Percentiles rank a stretch among this genome's conserved stretches.
Conservation (phyloP, 345 rosid genomes). For the Erucastrum elatum region DNA sequence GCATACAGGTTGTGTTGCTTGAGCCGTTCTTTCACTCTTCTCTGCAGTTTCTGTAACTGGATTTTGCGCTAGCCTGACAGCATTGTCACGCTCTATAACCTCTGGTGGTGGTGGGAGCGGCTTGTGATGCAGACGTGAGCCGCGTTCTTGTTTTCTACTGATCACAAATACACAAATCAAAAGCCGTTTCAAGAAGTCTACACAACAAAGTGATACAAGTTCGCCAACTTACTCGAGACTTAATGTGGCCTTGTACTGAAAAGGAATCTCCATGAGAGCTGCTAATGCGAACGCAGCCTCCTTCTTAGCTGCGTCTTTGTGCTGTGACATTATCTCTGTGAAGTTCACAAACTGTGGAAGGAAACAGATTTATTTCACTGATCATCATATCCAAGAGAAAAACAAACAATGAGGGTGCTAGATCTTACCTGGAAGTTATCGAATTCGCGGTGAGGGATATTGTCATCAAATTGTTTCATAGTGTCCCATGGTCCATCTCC, state of each 20-base stretch:
- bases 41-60: constrained; percentile 32
- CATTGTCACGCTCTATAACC: constrained; percentile 64
- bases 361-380: constrained; percentile 7
- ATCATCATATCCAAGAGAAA: not conserved
- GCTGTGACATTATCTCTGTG: constrained; percentile 79
- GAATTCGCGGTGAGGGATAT: constrained; percentile 76
- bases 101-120: constrained; percentile 81
- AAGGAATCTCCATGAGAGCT: constrained; percentile 93
- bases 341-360: constrained; percentile 75
- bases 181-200: constrained; percentile 2
- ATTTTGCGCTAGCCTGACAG: constrained; percentile 40
- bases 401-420: not conserved
- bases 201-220: not conserved
- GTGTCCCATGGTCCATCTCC: constrained; percentile 97
- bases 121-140: constrained; percentile 32
- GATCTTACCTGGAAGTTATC: constrained; percentile 86
- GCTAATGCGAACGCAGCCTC: constrained; percentile 47
- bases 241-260: constrained; percentile 78
- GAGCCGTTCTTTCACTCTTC: constrained; percentile 43
- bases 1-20: constrained; percentile 55
- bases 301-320: constrained; percentile 61
- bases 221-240: constrained; percentile 40
- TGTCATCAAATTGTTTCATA: constrained; percentile 70
- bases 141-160: constrained; percentile 42
- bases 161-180: constrained; percentile 30